Evolutionary conservation across 352 stramenopile species (phyloP).

Genomic region (Thalassiosira oceanica): DNA sequence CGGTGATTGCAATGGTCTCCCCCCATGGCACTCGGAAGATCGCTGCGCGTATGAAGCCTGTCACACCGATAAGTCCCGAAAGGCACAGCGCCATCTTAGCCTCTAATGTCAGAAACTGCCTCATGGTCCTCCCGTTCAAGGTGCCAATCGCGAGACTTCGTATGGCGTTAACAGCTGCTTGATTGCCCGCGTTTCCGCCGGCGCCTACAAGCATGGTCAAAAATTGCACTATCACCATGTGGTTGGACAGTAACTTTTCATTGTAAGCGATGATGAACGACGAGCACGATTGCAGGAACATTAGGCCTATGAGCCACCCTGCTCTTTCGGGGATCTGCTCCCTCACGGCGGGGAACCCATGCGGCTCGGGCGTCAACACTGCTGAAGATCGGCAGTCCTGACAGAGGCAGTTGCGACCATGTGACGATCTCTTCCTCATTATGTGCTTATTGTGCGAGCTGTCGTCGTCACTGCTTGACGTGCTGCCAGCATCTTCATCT

Average conservation of each 20-base stretch:
- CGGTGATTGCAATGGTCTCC: conserved; percentile 76
- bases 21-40: conserved; percentile 65
- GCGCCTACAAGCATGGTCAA: conserved; percentile 78
- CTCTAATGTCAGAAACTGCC: conserved; percentile 63
- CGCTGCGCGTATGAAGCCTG: conserved; percentile 67
- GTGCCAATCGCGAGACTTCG: conserved; percentile 64
- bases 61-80: conserved; percentile 55
- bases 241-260: conserved; percentile 65
- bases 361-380: background rate
- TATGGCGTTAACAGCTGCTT: conserved; percentile 70
- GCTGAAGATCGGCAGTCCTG: background rate
- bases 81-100: conserved; percentile 63
- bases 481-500: too few species aligned
- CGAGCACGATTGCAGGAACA: conserved; percentile 65
- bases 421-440: background rate
- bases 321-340: conserved; percentile 25
- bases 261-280: conserved; percentile 77
- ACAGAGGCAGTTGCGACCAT: too few species aligned
- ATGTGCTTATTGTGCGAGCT: conserved; percentile 2
- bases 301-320: conserved; percentile 74
- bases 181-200: conserved; percentile 72
- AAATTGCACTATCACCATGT: conserved; percentile 79
- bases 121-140: conserved; percentile 59
- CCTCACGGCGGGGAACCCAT: background rate
- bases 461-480: too few species aligned